phyloP scores from a whole-genome alignment of 2,329 filamentous ascomycete species.

The Alternaria postmessia region DNA sequence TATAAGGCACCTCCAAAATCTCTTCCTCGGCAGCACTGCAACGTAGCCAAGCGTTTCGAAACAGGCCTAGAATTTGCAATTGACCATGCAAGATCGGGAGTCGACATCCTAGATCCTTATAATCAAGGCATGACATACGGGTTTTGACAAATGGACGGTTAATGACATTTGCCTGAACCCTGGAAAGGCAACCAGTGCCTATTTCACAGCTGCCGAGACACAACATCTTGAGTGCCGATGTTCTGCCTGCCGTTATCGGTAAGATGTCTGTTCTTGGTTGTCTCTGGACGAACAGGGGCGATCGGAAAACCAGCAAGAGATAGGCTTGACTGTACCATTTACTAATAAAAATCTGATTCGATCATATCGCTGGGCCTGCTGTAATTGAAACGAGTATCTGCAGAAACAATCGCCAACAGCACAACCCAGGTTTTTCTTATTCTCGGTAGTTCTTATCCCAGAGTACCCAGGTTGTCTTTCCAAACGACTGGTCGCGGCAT shows the following conservation, averaged over 20 bases:
- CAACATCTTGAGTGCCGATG: background rate
- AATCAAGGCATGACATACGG: background rate
- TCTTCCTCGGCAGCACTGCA: conserved; percentile 5
- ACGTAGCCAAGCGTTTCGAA: conserved; percentile 11
- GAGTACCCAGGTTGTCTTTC: too few species aligned
- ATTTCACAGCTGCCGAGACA: background rate
- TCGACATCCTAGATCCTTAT: background rate
- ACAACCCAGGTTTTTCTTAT: background rate
- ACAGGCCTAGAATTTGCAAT: background rate
- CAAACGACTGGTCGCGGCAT: background rate
- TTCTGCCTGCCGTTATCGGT: background rate
- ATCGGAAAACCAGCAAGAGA: background rate
- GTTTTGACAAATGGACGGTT: background rate
- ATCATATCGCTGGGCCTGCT: background rate
- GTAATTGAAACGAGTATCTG: background rate
- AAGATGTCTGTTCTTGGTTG: background rate
- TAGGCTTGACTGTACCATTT: background rate
- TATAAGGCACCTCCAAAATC: conserved; percentile 1
- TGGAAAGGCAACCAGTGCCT: too few species aligned
- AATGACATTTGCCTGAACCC: background rate
- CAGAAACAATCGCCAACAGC: background rate
- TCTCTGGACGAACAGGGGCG: background rate
- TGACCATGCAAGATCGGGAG: background rate
- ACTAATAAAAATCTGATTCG: background rate
- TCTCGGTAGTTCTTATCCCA: too few species aligned